These are phyloP conservation scores for Streptanthus diversifolius DNA, from an alignment of 345 rosid species.

Conservation along the genomic window DNA sequence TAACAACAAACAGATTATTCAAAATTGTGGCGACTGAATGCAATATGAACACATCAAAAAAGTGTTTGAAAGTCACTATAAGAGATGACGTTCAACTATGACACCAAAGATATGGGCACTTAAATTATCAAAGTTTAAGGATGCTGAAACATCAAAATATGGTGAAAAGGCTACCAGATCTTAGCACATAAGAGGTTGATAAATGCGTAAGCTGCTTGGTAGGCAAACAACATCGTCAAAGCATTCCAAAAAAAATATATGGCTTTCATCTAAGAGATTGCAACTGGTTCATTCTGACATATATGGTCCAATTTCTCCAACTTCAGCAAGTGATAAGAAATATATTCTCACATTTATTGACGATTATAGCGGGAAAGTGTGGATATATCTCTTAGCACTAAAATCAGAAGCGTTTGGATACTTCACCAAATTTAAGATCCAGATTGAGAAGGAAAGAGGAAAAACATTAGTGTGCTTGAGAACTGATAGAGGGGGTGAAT, in stretches of 20 bases:
- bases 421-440: neutral
- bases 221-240: neutral
- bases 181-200: neutral
- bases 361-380: neutral
- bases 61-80: neutral
- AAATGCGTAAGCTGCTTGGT: neutral
- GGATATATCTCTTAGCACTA: neutral
- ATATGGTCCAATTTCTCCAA: neutral
- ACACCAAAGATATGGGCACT: neutral
- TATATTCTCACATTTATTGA: neutral
- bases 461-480: neutral
- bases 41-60: accelerated
- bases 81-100: neutral
- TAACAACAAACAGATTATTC: neutral
- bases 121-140: neutral
- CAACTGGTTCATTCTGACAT: neutral
- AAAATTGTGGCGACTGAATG: neutral
- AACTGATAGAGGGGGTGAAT: neutral
- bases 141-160: neutral
- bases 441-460: neutral
- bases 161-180: neutral
- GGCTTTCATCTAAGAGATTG: neutral
- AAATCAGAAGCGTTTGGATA: neutral
- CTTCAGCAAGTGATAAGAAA: neutral
- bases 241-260: neutral